A percentile compares a stretch with the other conserved stretches of the same genome.
phyloP scores from a whole-genome alignment of 2,329 filamentous ascomycete genomes.

The Hymenotorrendiella dingleyae region DNA sequence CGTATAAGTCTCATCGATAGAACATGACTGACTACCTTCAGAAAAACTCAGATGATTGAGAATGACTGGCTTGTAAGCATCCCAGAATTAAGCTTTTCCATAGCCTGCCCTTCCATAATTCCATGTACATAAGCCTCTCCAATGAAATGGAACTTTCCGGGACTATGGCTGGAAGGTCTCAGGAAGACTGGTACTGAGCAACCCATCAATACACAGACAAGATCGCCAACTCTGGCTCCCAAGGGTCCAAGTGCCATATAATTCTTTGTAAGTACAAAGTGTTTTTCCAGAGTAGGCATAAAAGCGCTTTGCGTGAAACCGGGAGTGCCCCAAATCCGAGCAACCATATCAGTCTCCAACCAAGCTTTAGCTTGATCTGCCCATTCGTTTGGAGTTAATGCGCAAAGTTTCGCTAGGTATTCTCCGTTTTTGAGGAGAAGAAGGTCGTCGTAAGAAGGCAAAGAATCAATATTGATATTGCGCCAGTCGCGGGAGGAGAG shows the following conservation, averaged over 20 bases:
- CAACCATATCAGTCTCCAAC: background rate
- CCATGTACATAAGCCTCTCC: conserved; percentile 12
- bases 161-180: background rate
- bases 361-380: background rate
- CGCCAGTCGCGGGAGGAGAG: background rate
- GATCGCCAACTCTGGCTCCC: background rate
- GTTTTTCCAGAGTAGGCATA: background rate
- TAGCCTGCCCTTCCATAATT: conserved; percentile 7
- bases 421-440: background rate
- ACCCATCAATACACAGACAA: conserved; percentile 4
- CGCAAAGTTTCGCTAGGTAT: background rate
- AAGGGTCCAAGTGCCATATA: background rate
- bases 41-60: background rate
- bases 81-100: background rate
- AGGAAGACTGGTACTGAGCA: conserved; percentile 7
- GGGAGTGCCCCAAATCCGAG: background rate
- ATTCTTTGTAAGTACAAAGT: background rate
- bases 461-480: background rate
- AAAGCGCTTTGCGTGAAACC: background rate
- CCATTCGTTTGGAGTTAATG: background rate
- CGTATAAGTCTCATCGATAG: too few relatives aligned
- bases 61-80: background rate
- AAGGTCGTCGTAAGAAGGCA: background rate
- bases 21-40: too few relatives aligned
- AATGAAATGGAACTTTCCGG: background rate